Evolutionary conservation across 495 filamentous ascomycete genomes (phyloP).

Genomic region (Penicillium angulare): DNA sequence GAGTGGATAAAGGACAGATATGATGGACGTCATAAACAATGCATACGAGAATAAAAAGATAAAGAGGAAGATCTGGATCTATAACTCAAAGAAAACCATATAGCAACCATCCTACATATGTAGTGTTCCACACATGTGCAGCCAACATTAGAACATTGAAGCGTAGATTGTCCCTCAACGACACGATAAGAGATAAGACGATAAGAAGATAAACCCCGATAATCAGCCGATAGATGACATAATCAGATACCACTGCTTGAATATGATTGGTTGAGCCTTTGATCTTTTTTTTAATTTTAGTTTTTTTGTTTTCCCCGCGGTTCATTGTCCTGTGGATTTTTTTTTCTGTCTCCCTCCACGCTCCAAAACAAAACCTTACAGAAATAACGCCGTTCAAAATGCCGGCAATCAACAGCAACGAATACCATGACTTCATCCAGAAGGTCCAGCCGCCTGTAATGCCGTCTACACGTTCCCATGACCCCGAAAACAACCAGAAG

Average conservation of each 20-base stretch:
- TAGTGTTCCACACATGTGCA: background rate
- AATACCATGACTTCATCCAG: conserved; percentile 34
- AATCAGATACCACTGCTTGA: conserved; percentile 11
- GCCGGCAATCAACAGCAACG: conserved; percentile 13
- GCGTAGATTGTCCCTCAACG: background rate
- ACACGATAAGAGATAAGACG: too few species aligned
- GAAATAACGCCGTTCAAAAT: conserved; percentile 12
- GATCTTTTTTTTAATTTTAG: conserved; percentile 1
- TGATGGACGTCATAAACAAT: too few species aligned
- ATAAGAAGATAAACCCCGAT: background rate
- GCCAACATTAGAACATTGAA: background rate
- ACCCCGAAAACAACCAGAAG: conserved; percentile 64
- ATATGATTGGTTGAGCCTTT: too few species aligned
- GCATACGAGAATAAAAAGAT: too few species aligned
- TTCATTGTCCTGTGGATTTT: background rate
- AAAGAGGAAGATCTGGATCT: too few species aligned
- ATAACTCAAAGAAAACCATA: too few species aligned
- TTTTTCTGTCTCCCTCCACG: too few species aligned
- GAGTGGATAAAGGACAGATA: too few species aligned
- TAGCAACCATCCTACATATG: too few species aligned
- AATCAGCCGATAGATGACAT: conserved; percentile 14
- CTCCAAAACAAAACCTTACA: background rate
- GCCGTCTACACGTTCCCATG: conserved; percentile 49
- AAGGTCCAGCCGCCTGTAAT: conserved; percentile 45
- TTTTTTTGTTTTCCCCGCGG: conserved; percentile 9